These are phyloP conservation scores for Aspergillus avenaceus DNA, from an alignment of 495 filamentous ascomycete genomes.

Conservation along the genomic window DNA sequence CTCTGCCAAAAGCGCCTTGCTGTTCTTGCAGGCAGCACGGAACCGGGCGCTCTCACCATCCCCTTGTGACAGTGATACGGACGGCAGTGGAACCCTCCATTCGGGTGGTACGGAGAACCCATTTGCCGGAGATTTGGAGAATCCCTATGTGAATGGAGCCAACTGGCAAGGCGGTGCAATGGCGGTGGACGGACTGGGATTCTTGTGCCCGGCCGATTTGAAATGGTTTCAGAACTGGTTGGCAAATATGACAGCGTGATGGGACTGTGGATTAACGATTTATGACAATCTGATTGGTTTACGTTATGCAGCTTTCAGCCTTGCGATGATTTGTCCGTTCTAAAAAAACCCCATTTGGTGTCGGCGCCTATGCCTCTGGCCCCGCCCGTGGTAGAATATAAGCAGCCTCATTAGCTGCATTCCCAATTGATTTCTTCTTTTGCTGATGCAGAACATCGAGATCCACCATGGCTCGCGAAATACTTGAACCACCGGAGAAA, in stretches of 20 bases:
- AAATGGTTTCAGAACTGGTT: not conserved
- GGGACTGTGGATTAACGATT: not conserved
- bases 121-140: constrained; percentile 9
- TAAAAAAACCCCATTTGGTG: not conserved
- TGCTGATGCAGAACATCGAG: constrained; percentile 8
- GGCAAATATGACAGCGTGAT: not conserved
- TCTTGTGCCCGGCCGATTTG: constrained; percentile 26
- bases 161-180: constrained; percentile 19
- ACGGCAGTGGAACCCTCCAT: not conserved
- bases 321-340: not conserved
- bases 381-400: not conserved
- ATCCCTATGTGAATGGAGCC: not conserved
- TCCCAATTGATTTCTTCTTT: not conserved
- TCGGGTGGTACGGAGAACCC: constrained; percentile 1
- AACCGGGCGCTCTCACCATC: constrained; percentile 12
- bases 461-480: too few relatives aligned
- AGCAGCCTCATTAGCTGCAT: not conserved
- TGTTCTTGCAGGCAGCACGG: constrained; percentile 27
- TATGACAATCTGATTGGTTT: not conserved
- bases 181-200: constrained; percentile 26
- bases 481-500: not conserved
- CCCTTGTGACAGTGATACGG: not conserved
- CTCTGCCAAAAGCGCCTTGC: constrained; percentile 29
- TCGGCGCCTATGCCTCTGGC: not conserved
- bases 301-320: not conserved